Conservation (phyloP, 768 basidiomycete genomes). For the Chlorophyllum brunneum region DNA sequence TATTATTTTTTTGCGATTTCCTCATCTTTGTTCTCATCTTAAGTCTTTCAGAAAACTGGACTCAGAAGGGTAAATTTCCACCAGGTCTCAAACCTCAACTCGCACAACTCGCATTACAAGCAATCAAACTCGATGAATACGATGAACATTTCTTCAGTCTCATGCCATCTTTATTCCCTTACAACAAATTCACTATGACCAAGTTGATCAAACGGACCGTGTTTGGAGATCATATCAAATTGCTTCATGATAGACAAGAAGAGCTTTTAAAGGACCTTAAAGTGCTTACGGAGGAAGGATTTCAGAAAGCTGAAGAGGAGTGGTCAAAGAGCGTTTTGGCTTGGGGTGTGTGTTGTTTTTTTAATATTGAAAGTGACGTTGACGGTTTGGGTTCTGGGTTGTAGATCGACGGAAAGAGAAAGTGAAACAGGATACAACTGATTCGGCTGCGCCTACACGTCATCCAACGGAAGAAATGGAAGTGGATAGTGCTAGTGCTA, state of each 20-base stretch:
- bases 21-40: background rate
- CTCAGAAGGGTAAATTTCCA: conserved; percentile 87
- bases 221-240: conserved; percentile 64
- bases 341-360: conserved; percentile 52
- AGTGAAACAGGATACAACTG: conserved; percentile 16
- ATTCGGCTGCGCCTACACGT: conserved; percentile 36
- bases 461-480: conserved; percentile 43
- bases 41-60: conserved; percentile 61
- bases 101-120: conserved; percentile 66
- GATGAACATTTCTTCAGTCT: conserved; percentile 89
- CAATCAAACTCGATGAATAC: conserved; percentile 83
- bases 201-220: conserved; percentile 94
- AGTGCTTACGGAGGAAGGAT: conserved; percentile 58
- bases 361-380: conserved; percentile 35
- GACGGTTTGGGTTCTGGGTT: background rate
- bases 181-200: conserved; percentile 94
- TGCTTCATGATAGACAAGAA: conserved; percentile 67
- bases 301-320: conserved; percentile 67
- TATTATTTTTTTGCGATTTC: conserved; percentile 5
- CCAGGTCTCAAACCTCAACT: conserved; percentile 71
- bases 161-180: conserved; percentile 86
- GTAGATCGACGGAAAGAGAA: conserved; percentile 8
- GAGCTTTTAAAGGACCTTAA: conserved; percentile 61
- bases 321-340: conserved; percentile 65
- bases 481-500: conserved; percentile 7